A percentile compares a stretch with the other conserved stretches of the same genome.
Evolutionary conservation across 192 early-diverging fungal species (phyloP).

Genomic region (Backusella morwellensis): DNA sequence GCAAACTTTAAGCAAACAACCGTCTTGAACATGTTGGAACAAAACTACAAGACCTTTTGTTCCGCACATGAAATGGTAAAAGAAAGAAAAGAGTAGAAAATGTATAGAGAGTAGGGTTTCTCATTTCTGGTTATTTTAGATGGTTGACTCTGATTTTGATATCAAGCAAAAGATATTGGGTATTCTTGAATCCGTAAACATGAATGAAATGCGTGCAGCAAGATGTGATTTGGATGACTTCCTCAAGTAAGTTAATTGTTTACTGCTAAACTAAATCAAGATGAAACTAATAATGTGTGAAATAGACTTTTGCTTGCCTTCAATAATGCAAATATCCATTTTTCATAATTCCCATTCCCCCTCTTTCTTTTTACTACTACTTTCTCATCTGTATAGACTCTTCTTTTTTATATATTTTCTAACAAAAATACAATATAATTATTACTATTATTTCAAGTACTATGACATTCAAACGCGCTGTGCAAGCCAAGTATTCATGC

Average conservation of each 20-base stretch:
- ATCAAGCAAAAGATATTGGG: constrained; percentile 77
- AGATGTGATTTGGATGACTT: constrained; percentile 97
- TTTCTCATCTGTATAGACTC: not conserved
- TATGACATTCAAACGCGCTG: too few species aligned
- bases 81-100: not conserved
- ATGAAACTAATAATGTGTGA: not conserved
- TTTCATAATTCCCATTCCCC: constrained; percentile 54
- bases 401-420: not conserved
- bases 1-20: constrained; percentile 89
- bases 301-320: constrained; percentile 53
- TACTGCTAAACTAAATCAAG: not conserved
- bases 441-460: not conserved
- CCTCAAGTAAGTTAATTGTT: constrained; percentile 59
- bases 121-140: constrained; percentile 30
- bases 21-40: constrained; percentile 88
- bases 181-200: constrained; percentile 67
- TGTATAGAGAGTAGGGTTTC: not conserved
- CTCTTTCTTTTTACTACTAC: not conserved
- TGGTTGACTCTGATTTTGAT: constrained; percentile 82
- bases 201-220: constrained; percentile 75
- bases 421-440: not conserved
- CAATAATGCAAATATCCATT: constrained; percentile 90
- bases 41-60: constrained; percentile 95
- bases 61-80: constrained; percentile 72
- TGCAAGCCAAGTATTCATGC: not conserved